Evolutionary conservation across 352 stramenopile genomes (phyloP).

Genomic region (Phytophthora multivora): DNA sequence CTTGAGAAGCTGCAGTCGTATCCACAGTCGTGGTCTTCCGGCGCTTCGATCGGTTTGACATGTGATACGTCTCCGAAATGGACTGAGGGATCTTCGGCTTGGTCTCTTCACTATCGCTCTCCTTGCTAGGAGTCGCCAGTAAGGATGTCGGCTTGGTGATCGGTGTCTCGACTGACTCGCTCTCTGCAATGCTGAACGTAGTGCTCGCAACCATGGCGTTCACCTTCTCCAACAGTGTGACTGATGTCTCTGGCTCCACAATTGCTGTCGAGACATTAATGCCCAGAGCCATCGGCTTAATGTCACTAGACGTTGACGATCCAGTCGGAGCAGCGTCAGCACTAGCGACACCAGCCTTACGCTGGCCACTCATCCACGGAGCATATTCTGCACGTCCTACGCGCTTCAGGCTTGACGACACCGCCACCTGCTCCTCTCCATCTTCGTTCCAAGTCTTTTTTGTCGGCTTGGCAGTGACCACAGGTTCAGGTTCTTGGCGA

Average conservation of each 20-base stretch:
- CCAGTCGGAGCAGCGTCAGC: slow-evolving; percentile 8
- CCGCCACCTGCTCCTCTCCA: slow-evolving; percentile 26
- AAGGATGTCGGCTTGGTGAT: slow-evolving; percentile 2
- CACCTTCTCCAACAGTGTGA: slow-evolving; percentile 50
- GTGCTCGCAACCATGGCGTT: slow-evolving; percentile 61
- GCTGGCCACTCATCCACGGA: slow-evolving; percentile 63
- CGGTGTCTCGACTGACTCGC: slow-evolving; percentile 21
- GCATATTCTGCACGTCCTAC: slow-evolving; percentile 53
- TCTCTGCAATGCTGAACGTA: slow-evolving; percentile 63
- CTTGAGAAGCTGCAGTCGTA: slow-evolving; percentile 33
- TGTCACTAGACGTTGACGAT: slow-evolving; percentile 11
- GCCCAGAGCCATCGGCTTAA: slow-evolving; percentile 28
- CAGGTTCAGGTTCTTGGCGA: slow-evolving; percentile 2
- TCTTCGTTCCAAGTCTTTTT: slow-evolving; percentile 47
- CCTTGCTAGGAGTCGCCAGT: slow-evolving; percentile 11
- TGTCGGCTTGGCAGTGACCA: slow-evolving; percentile 7
- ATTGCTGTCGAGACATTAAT: slow-evolving; percentile 6
- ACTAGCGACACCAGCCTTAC: slow-evolving; percentile 44
- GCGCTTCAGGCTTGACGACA: slow-evolving; percentile 37
- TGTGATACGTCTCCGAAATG: slow-evolving; percentile 77
- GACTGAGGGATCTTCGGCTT: slow-evolving; percentile 57
- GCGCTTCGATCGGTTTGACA: slow-evolving; percentile 70
- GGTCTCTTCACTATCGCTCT: slow-evolving; percentile 6
- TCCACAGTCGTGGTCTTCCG: slow-evolving; percentile 50
- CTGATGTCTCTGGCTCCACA: slow-evolving; percentile 16